Conservation (phyloP, 2,329 filamentous ascomycete genomes). For the Cladophialophora carrionii region DNA sequence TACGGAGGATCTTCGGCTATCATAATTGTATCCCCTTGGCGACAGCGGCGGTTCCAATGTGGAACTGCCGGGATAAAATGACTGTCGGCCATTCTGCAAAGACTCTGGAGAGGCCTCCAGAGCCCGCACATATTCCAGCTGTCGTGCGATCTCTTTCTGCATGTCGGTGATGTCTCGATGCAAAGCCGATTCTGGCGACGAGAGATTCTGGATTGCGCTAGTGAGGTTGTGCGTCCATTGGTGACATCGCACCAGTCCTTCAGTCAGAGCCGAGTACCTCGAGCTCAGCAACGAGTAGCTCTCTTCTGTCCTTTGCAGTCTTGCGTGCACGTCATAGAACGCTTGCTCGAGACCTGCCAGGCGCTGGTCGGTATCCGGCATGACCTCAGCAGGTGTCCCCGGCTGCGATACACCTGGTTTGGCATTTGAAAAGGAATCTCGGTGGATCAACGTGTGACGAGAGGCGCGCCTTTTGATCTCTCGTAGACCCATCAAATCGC, state of each 20-base stretch:
- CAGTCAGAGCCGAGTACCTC: slow-evolving; percentile 79
- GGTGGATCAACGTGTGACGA: slow-evolving; percentile 86
- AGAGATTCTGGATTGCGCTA: slow-evolving; percentile 50
- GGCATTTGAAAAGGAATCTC: slow-evolving; percentile 80
- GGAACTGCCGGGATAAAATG: slow-evolving; percentile 63
- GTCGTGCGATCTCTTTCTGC: slow-evolving; percentile 65
- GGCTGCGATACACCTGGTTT: slow-evolving; percentile 77
- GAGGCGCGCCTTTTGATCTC: slow-evolving; percentile 97
- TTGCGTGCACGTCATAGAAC: slow-evolving; percentile 75
- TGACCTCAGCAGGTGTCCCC: slow-evolving; percentile 80
- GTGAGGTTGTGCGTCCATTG: slow-evolving; percentile 54
- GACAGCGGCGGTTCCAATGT: slow-evolving; percentile 77
- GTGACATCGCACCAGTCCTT: slow-evolving; percentile 74
- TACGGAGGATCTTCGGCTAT: slow-evolving; percentile 72
- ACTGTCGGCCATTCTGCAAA: slow-evolving; percentile 65
- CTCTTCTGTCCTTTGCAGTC: slow-evolving; percentile 82
- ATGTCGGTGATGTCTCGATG: slow-evolving; percentile 68
- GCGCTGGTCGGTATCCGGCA: slow-evolving; percentile 78
- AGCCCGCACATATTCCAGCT: slow-evolving; percentile 61
- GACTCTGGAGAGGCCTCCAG: slow-evolving; percentile 67
- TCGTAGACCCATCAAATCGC: slow-evolving; percentile 83
- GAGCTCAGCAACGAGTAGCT: slow-evolving; percentile 75
- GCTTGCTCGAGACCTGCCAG: slow-evolving; percentile 77
- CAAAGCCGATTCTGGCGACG: slow-evolving; percentile 74
- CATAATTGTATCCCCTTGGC: slow-evolving; percentile 81